Conservation (phyloP, 1,139 yeast species). For the Sugiyamaella grinbergsii region DNA sequence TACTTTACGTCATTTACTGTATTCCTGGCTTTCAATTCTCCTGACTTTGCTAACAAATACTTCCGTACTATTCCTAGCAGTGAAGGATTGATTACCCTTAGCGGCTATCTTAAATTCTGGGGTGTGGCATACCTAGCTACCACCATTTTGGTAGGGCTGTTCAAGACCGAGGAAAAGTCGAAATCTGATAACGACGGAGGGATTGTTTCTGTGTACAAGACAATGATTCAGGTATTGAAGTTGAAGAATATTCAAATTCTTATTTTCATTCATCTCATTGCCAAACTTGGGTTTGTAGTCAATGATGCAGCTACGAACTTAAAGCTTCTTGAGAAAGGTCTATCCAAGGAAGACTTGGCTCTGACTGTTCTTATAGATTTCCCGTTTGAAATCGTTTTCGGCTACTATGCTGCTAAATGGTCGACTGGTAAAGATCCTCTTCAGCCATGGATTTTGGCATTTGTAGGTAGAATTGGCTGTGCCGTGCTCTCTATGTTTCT, state of each 20-base stretch:
- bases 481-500: slow-evolving; percentile 76
- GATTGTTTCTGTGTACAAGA: slow-evolving; percentile 56
- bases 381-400: slow-evolving; percentile 93
- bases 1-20: slow-evolving; percentile 90
- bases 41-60: slow-evolving; percentile 88
- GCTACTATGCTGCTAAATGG: slow-evolving; percentile 96
- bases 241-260: slow-evolving; percentile 77
- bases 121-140: slow-evolving; percentile 71
- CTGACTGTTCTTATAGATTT: slow-evolving; percentile 90
- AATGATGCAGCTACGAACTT: slow-evolving; percentile 95
- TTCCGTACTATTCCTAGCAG: slow-evolving; percentile 62
- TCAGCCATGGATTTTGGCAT: slow-evolving; percentile 88
- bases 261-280: slow-evolving; percentile 70
- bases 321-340: slow-evolving; percentile 88
- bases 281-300: slow-evolving; percentile 92
- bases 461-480: slow-evolving; percentile 76
- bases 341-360: slow-evolving; percentile 90
- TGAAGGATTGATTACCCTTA: slow-evolving; percentile 68
- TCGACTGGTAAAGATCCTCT: slow-evolving; percentile 72
- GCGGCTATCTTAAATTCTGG: slow-evolving; percentile 75
- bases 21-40: slow-evolving; percentile 85
- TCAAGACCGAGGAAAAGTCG: slow-evolving; percentile 47
- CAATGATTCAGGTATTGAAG: slow-evolving; percentile 76
- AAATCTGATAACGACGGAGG: slow-evolving; percentile 43
- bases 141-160: slow-evolving; percentile 59